phyloP scores from a whole-genome alignment of 2,329 filamentous ascomycete species.

The Alternaria brassicicola region DNA sequence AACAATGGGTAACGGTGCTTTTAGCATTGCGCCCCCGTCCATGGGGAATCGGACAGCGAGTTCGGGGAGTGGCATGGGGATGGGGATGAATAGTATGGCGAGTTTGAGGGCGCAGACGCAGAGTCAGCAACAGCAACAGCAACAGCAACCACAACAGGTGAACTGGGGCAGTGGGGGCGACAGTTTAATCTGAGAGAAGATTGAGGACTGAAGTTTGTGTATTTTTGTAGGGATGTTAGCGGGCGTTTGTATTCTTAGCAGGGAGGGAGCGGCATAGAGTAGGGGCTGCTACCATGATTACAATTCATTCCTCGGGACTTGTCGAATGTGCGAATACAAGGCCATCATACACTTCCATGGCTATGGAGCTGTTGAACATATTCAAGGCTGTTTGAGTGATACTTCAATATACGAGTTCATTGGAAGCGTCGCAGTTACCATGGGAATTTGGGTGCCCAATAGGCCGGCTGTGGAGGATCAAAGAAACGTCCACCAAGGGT shows the following conservation, averaged over 20 bases:
- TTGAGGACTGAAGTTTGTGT: neutral
- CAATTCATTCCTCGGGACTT: neutral
- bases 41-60: constrained; percentile 22
- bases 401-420: no score
- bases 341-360: neutral
- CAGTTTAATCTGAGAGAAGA: constrained; percentile 34
- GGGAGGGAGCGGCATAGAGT: no score
- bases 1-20: constrained; percentile 19
- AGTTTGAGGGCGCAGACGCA: constrained; percentile 35
- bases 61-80: constrained; percentile 37
- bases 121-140: constrained; percentile 20
- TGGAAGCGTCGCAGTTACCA: no score
- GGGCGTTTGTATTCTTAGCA: no score
- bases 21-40: constrained; percentile 39
- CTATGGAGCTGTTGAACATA: no score
- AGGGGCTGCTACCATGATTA: neutral
- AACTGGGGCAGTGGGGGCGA: constrained; percentile 35
- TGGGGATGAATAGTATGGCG: constrained; percentile 37
- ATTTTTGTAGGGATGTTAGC: constrained; percentile 1
- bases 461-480: no score
- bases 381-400: no score
- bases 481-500: neutral
- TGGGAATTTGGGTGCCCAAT: no score
- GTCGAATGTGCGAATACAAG: neutral
- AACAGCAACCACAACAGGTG: constrained; percentile 22